phyloP scores from a whole-genome alignment of 305 asterid genomes.

The Fraxinus albicans region DNA sequence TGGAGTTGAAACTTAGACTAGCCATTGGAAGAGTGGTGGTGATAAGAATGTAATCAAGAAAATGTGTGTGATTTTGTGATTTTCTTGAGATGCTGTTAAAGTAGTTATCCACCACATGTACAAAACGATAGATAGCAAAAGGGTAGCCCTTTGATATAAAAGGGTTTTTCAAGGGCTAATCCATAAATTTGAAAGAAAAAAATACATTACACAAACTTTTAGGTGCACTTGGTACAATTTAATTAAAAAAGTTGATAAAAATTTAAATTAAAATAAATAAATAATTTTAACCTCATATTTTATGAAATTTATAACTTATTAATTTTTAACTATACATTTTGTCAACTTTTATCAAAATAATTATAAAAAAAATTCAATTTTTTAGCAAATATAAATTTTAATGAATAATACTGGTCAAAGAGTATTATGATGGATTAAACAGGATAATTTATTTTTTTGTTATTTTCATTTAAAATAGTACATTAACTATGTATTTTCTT shows the following conservation, averaged over 20 bases:
- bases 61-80: not conserved
- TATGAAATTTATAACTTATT: too few relatives aligned
- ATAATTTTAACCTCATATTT: too few relatives aligned
- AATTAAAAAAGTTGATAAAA: not conserved
- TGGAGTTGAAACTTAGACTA: slow-evolving; percentile 55
- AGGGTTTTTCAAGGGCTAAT: not conserved
- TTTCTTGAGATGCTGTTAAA: slow-evolving; percentile 31
- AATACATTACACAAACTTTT: not conserved
- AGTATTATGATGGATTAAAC: not conserved
- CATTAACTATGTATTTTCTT: not conserved
- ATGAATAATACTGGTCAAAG: not conserved
- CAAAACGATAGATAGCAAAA: not conserved
- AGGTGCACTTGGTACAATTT: not conserved
- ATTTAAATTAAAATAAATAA: too few relatives aligned
- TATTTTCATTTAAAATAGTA: not conserved
- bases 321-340: not conserved
- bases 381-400: not conserved
- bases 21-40: slow-evolving; percentile 46
- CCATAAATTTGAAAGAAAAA: not conserved
- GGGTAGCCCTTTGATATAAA: not conserved
- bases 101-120: slow-evolving; percentile 39
- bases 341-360: not conserved
- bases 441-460: not conserved
- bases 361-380: too few relatives aligned
- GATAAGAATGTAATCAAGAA: slow-evolving; percentile 28